phyloP scores from a whole-genome alignment of 192 early-diverging fungal species.

The Mortierella claussenii region DNA sequence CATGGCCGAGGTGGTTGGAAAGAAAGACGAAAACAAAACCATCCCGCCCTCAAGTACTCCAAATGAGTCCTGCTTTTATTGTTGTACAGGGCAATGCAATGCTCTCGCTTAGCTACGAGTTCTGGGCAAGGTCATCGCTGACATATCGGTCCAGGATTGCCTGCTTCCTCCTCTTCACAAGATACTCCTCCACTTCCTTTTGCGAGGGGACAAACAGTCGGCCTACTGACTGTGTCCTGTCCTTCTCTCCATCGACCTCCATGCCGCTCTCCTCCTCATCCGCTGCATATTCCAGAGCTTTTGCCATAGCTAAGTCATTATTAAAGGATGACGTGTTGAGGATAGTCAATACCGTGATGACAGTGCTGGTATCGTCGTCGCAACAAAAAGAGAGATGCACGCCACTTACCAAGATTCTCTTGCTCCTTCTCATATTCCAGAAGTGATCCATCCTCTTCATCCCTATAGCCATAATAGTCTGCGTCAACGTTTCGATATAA shows the following conservation, averaged over 20 bases:
- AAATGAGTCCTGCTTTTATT: too few species aligned
- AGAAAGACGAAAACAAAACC: too few species aligned
- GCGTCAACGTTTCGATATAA: slow-evolving; percentile 86
- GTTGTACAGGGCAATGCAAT: slow-evolving; percentile 9
- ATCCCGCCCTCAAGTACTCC: too few species aligned
- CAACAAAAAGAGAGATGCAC: too few species aligned
- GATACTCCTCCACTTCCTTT: slow-evolving; percentile 79
- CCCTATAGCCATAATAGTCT: slow-evolving; percentile 95
- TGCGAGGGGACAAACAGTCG: slow-evolving; percentile 69
- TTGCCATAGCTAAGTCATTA: slow-evolving; percentile 40
- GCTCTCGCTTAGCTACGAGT: neutral
- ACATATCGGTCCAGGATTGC: slow-evolving; percentile 67
- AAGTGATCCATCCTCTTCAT: slow-evolving; percentile 88
- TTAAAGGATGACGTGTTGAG: too few species aligned
- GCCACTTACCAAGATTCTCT: slow-evolving; percentile 59
- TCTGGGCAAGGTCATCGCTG: slow-evolving; percentile 32
- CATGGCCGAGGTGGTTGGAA: too few species aligned
- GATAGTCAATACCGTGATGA: too few species aligned
- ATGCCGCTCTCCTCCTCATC: slow-evolving; percentile 46
- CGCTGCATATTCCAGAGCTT: slow-evolving; percentile 36
- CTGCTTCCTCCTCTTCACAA: slow-evolving; percentile 77
- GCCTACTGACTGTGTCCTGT: slow-evolving; percentile 38
- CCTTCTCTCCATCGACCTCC: slow-evolving; percentile 43
- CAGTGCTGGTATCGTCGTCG: too few species aligned
- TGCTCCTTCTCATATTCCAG: slow-evolving; percentile 80